These are phyloP conservation scores for Ophiorrhiza pumila DNA, from an alignment of 257 asterid species.

Conservation along the genomic window DNA sequence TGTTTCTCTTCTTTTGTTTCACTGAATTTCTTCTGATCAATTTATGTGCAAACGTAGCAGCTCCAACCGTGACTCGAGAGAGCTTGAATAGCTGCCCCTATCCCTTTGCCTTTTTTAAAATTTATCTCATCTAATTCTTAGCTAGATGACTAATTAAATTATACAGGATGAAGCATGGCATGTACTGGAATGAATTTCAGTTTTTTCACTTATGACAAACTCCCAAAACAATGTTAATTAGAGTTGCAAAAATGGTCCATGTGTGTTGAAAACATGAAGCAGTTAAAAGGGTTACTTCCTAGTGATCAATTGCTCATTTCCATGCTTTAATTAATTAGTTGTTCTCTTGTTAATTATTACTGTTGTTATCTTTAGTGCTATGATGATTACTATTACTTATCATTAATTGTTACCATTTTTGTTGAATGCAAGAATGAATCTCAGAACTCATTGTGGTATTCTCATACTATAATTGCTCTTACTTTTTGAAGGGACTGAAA, in stretches of 20 bases:
- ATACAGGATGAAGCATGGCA: background rate
- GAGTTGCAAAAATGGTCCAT: background rate
- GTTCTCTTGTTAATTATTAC: background rate
- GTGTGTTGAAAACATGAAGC: background rate
- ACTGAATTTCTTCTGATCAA: slow-evolving; percentile 6
- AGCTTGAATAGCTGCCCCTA: background rate
- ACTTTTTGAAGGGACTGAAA: background rate
- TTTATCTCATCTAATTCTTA: background rate
- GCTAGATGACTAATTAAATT: background rate
- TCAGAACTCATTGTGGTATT: background rate
- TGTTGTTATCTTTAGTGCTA: background rate
- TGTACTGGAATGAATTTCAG: background rate
- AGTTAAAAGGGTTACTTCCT: background rate
- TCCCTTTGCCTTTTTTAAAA: background rate
- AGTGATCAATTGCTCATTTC: background rate
- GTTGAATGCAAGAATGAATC: too few relatives aligned
- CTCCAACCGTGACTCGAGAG: background rate
- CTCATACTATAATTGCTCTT: background rate
- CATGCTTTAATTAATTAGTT: background rate
- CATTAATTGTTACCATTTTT: background rate
- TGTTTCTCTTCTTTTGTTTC: slow-evolving; percentile 36
- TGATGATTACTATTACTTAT: background rate
- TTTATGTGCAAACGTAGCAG: background rate
- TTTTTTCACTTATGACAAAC: background rate
- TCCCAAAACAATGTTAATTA: background rate